Evolutionary conservation across 371 early-diverging fungal genomes (phyloP).

Genomic region (Capillidium heterosporum): DNA sequence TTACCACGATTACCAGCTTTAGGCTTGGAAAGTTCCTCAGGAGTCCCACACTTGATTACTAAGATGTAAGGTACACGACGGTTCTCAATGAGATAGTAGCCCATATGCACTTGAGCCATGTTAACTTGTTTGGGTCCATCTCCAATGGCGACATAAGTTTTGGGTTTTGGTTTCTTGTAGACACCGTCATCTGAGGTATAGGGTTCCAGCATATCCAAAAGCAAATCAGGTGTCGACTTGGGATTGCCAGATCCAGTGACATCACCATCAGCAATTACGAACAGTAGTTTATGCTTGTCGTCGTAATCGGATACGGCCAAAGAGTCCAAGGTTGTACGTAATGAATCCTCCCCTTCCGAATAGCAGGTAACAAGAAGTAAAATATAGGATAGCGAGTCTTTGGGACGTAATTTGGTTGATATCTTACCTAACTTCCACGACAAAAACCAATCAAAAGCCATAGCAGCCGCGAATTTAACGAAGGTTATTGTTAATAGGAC

Average conservation of each 20-base stretch:
- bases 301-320: slow-evolving; percentile 65
- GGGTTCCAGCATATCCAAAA: slow-evolving; percentile 45
- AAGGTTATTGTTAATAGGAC: slow-evolving; percentile 31
- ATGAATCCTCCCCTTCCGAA: slow-evolving; percentile 70
- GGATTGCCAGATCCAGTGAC: slow-evolving; percentile 64
- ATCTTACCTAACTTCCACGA: slow-evolving; percentile 37
- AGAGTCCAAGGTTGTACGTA: slow-evolving; percentile 79
- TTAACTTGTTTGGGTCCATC: slow-evolving; percentile 73
- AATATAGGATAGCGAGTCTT: slow-evolving; percentile 8
- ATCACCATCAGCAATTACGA: slow-evolving; percentile 78
- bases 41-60: slow-evolving; percentile 83
- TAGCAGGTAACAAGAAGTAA: slow-evolving; percentile 57
- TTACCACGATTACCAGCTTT: slow-evolving; percentile 97
- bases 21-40: slow-evolving; percentile 37
- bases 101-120: slow-evolving; percentile 84
- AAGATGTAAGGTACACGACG: slow-evolving; percentile 67
- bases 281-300: slow-evolving; percentile 70
- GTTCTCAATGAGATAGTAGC: slow-evolving; percentile 49
- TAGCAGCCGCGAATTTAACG: slow-evolving; percentile 52
- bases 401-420: slow-evolving; percentile 8
- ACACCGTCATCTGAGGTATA: slow-evolving; percentile 22
- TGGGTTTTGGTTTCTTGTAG: slow-evolving; percentile 25
- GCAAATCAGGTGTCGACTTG: slow-evolving; percentile 50
- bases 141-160: slow-evolving; percentile 69
- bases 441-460: slow-evolving; percentile 58